These are phyloP conservation scores for Aspergillus conjunctus DNA, from an alignment of 495 filamentous ascomycete species.

Conservation along the genomic window DNA sequence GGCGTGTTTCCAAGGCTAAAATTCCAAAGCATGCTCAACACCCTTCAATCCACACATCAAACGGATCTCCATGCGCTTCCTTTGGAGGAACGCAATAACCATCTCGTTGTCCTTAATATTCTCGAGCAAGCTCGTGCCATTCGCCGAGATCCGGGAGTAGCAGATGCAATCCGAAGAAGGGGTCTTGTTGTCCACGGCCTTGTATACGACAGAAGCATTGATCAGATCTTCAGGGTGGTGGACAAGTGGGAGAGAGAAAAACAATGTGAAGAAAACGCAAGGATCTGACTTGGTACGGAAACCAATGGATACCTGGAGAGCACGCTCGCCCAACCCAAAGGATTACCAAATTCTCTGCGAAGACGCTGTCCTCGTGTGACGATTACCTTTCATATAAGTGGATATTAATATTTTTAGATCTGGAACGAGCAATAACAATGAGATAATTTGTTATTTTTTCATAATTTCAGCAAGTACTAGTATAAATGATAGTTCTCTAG, in stretches of 20 bases:
- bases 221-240: background rate
- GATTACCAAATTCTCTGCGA: too few relatives aligned
- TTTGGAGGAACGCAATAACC: background rate
- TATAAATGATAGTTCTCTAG: too few relatives aligned
- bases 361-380: too few relatives aligned
- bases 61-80: background rate
- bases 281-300: too few relatives aligned
- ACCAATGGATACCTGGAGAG: too few relatives aligned
- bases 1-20: background rate
- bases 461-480: too few relatives aligned
- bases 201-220: background rate
- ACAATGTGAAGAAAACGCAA: too few relatives aligned
- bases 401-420: too few relatives aligned
- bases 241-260: background rate
- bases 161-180: background rate
- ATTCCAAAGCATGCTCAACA: background rate
- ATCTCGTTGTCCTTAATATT: background rate
- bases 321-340: too few relatives aligned
- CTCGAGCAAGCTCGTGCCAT: background rate
- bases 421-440: too few relatives aligned
- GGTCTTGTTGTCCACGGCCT: background rate
- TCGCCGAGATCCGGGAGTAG: background rate
- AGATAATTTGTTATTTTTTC: too few relatives aligned
- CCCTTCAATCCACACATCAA: background rate
- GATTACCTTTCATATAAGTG: too few relatives aligned